Evolutionary conservation across 1,284 basidiomycete genomes (phyloP).

Genomic region (Sporisorium iseilematis-ciliati): DNA sequence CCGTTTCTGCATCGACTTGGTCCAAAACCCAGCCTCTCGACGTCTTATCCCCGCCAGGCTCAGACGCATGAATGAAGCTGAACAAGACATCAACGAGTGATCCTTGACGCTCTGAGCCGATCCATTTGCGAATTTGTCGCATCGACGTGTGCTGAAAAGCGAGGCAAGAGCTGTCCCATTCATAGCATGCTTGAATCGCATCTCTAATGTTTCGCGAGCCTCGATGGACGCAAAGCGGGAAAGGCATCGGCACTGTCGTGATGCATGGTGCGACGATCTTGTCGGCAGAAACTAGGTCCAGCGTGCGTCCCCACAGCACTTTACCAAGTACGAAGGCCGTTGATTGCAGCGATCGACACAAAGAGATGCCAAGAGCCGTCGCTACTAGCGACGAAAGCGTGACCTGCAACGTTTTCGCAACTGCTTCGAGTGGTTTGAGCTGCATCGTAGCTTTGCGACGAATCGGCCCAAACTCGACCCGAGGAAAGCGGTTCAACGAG

Average conservation of each 20-base stretch:
- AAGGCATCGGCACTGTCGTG: slow-evolving; percentile 14
- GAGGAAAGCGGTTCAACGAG: slow-evolving; percentile 1
- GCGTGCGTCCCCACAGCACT: slow-evolving; percentile 17
- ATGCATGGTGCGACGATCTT: slow-evolving; percentile 11
- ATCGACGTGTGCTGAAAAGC: slow-evolving; percentile 20
- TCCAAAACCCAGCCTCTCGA: slow-evolving; percentile 6
- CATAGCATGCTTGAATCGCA: slow-evolving; percentile 9
- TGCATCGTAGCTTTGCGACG: slow-evolving; percentile 9
- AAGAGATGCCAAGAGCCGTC: slow-evolving; percentile 10
- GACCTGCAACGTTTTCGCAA: slow-evolving; percentile 5
- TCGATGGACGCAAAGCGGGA: slow-evolving; percentile 1
- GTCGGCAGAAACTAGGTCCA: slow-evolving; percentile 14
- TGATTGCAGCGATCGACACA: slow-evolving; percentile 7
- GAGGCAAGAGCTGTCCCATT: slow-evolving; percentile 15
- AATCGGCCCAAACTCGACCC: too few species aligned
- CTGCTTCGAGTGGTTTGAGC: slow-evolving; percentile 8
- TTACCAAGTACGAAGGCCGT: slow-evolving; percentile 14
- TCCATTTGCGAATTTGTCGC: slow-evolving; percentile 19
- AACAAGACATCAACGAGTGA: slow-evolving; percentile 15
- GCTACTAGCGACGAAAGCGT: slow-evolving; percentile 14
- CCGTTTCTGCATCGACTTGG: slow-evolving; percentile 17
- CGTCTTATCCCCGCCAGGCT: neutral
- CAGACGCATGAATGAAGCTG: slow-evolving; percentile 26
- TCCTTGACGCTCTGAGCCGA: slow-evolving; percentile 12
- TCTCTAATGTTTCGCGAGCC: neutral